Base-by-base conservation (phyloP, 2,329 filamentous ascomycete species). In the Ophiocordyceps polyrhachis-furcata region DNA sequence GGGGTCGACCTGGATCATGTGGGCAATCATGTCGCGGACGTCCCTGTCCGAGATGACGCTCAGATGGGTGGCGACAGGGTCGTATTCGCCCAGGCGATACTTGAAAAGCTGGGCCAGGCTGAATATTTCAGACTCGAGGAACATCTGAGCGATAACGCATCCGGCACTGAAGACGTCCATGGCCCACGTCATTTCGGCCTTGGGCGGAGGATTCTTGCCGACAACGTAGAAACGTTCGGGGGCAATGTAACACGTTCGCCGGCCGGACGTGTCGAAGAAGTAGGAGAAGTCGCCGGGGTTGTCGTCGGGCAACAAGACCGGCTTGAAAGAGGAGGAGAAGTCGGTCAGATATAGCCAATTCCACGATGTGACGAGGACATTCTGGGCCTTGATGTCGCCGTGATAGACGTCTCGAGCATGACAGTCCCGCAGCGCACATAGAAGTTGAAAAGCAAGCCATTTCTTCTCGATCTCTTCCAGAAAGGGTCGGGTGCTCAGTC, bases 331-430 rank as follows among this genome's bases (percentile, higher is more conserved):
- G 0, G 89, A 87, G 4, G 89, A 94, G 60, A 96, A 98, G 61
- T 98, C 91, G n/a, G 88, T 81, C 35, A 98, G 72, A 59, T 96
- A 98, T 2, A 98, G 72, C 91, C 93, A 98, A 65, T 96, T 95
- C 91, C 91, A 98, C 7, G 91, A 96, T 0, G 91, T 98, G 43
- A 98, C 89, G 42, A 98, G 69, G 32, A 93, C 78, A 55, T 98
- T 98, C 62, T 98, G 89, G 1, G 89, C 91, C 68, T 98, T 98
- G 67, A 98, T 96, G 57, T 98, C 93, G 47, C 91, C 93, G 58
- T 98, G 91, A 59, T 88, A 96, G 44, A 98, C 72, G 54, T 93
- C 84, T 42, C 82, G 74, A 25, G 82, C 72, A 60, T 98, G 91
- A 55, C 86, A 95, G 62, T 98, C 93, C 46, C 88, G 79, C 47